phyloP scores from a whole-genome alignment of 2,329 filamentous ascomycete genomes.

The Plectosphaerella plurivora region DNA sequence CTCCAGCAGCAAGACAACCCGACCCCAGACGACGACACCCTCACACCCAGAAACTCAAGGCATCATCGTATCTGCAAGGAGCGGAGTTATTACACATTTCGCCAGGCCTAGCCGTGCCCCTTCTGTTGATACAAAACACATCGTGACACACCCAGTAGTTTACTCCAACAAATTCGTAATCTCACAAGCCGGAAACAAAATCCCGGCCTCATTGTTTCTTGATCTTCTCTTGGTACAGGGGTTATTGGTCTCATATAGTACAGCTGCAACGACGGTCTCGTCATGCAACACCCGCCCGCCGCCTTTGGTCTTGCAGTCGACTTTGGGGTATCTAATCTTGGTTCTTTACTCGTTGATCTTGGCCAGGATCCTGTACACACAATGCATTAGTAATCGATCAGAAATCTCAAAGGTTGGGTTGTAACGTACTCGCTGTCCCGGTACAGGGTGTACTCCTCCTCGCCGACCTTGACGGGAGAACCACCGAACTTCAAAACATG shows the following conservation, averaged over 20 bases:
- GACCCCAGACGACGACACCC: too few species aligned
- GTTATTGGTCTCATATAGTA: slow-evolving; percentile 15
- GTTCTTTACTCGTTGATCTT: slow-evolving; percentile 88
- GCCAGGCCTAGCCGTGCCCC: too few species aligned
- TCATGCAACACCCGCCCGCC: neutral
- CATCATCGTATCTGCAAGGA: too few species aligned
- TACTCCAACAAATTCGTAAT: too few species aligned
- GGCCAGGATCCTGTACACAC: slow-evolving; percentile 70
- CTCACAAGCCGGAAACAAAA: too few species aligned
- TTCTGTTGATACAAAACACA: too few species aligned
- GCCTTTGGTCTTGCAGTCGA: neutral
- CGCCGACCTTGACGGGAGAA: slow-evolving; percentile 92
- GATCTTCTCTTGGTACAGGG: slow-evolving; percentile 21
- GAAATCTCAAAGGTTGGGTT: too few species aligned
- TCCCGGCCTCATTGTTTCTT: too few species aligned
- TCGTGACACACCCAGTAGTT: too few species aligned
- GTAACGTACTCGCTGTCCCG: slow-evolving; percentile 90
- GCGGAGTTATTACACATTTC: too few species aligned
- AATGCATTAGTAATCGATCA: slow-evolving; percentile 9
- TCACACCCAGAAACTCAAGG: too few species aligned
- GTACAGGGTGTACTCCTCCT: slow-evolving; percentile 95
- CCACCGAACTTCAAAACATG: slow-evolving; percentile 70
- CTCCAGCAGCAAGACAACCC: too few species aligned
- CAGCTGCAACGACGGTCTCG: slow-evolving; percentile 6
- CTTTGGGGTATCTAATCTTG: slow-evolving; percentile 8